phyloP scores from a whole-genome alignment of 106 monocot genomes.

The Posidonia australis region DNA sequence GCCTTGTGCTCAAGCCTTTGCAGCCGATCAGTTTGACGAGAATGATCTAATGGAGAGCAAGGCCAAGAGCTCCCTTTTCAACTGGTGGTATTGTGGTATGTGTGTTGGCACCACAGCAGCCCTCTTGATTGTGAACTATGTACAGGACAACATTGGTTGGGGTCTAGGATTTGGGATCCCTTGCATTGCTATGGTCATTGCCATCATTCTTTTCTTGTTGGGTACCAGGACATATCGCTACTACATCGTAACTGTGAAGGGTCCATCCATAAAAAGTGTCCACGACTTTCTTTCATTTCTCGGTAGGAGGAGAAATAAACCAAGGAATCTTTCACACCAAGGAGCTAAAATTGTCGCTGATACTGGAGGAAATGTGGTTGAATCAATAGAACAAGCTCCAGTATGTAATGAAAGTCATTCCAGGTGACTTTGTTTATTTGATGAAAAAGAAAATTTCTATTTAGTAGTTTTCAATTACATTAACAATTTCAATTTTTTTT shows the following conservation, averaged over 20 bases:
- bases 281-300: neutral
- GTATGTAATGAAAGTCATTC: neutral
- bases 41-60: constrained; percentile 14
- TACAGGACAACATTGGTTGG: constrained; percentile 36
- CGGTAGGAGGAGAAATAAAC: neutral
- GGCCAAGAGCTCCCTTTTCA: constrained; percentile 29
- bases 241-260: neutral
- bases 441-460: neutral
- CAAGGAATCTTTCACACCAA: neutral
- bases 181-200: constrained; percentile 16
- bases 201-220: constrained; percentile 19
- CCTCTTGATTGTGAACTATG: constrained; percentile 14
- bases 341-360: neutral
- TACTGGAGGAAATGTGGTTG: neutral
- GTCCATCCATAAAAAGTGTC: constrained; percentile 2
- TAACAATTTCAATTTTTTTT: neutral
- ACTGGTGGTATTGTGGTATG: constrained; percentile 37
- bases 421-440: neutral
- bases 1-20: constrained; percentile 33
- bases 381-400: neutral
- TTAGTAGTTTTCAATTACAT: neutral
- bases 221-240: constrained; percentile 29
- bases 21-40: constrained; percentile 40
- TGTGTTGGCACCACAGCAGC: constrained; percentile 19
- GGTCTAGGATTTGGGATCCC: constrained; percentile 31